Base-by-base conservation (phyloP, 768 basidiomycete genomes). In the Filobasidium floriforme region DNA sequence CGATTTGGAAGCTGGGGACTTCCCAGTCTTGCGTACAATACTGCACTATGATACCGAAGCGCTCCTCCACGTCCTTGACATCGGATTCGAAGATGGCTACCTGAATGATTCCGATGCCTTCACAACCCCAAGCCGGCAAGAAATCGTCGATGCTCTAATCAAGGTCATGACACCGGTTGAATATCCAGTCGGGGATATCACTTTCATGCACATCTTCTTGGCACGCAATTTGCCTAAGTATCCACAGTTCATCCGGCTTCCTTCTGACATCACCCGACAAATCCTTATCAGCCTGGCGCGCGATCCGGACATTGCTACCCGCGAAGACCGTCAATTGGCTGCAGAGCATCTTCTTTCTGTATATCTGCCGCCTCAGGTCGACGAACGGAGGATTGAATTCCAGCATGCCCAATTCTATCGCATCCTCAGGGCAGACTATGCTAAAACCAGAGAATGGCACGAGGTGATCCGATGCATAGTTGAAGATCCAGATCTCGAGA, bases 191-290 rank as follows among this genome's bases (percentile, higher is more conserved):
- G 59, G 66, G 29, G 91, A 90, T 74, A 80, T 81, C 66, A 92
- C 89, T 2, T 89, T 99, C 77, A 83, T 94, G 60, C 86, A 93
- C 74, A 98, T 99, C 68, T 99, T 99, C 79, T 84, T 98, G 65
- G 90, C 96, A 3, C 88, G 93, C 66, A 99, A 98, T 77, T 85
- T 96, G 12, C 91, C 96, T 0, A 98, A 97, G 80, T 99, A 98
- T 79, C 86, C 89, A 1, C 92, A 96, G 78, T 90, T 87, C 77
- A 71, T 80, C 29, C 78, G 84, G 63, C 81, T 92, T 49, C 79
- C 87, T 0, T 84, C 87, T 0, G 86, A 84, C 67, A 81, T 84
- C 3, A 81, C 92, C 19, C 88, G 92, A 71, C 82, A 80, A 46
- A 85, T 97, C 71, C 84, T 99, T 59, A 82, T 88, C 66, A 84